These are phyloP conservation scores for Pyrenophora seminiperda DNA, from an alignment of 2,329 filamentous ascomycete species.

Conservation along the genomic window DNA sequence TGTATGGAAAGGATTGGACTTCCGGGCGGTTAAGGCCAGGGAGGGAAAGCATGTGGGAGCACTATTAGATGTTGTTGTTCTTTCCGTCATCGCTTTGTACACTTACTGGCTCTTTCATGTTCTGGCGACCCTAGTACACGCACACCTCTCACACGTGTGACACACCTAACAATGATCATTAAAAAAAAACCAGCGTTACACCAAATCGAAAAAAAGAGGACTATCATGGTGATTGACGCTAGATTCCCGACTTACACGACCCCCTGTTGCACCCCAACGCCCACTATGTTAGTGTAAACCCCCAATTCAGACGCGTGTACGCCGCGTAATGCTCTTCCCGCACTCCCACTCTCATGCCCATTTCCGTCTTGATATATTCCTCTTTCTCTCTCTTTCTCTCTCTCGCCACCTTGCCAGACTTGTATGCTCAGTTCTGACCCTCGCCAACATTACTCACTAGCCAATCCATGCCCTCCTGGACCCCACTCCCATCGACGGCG, in stretches of 20 bases:
- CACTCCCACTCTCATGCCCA: slow-evolving; percentile 10
- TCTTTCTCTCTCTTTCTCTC: background rate
- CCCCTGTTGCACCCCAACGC: slow-evolving; percentile 21
- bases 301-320: slow-evolving; percentile 2
- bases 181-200: background rate
- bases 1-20: slow-evolving; percentile 60
- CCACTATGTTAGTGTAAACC: slow-evolving; percentile 29
- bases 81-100: too few relatives aligned
- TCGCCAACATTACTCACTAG: slow-evolving; percentile 69
- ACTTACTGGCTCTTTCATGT: too few relatives aligned
- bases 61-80: slow-evolving; percentile 16
- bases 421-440: slow-evolving; percentile 2
- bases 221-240: background rate
- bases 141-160: too few relatives aligned
- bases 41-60: slow-evolving; percentile 34
- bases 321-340: slow-evolving; percentile 10
- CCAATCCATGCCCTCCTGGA: slow-evolving; percentile 99
- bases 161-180: too few relatives aligned
- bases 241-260: slow-evolving; percentile 11
- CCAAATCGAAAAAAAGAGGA: background rate
- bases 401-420: background rate
- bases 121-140: too few relatives aligned
- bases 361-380: background rate
- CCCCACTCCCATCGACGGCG: slow-evolving; percentile 91
- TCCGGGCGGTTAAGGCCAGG: slow-evolving; percentile 41